Evolutionary conservation across 2,329 filamentous ascomycete genomes (phyloP).

Genomic region (Calonectria henricotiae): DNA sequence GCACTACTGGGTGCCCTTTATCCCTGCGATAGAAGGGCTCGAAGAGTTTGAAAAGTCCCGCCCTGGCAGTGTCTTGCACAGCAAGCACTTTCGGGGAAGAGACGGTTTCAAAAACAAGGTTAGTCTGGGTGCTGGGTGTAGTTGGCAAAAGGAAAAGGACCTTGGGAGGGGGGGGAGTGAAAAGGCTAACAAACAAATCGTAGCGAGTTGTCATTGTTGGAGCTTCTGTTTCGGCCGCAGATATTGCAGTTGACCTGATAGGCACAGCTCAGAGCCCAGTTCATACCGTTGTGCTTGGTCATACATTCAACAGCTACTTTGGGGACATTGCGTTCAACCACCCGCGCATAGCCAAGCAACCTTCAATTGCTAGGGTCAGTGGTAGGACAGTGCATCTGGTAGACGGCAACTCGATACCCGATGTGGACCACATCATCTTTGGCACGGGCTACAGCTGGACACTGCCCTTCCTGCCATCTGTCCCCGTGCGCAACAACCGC

Average conservation of each 20-base stretch:
- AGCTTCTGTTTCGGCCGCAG: slow-evolving; percentile 76
- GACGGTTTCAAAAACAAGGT: slow-evolving; percentile 65
- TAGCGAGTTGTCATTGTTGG: slow-evolving; percentile 75
- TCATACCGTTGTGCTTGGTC: slow-evolving; percentile 67
- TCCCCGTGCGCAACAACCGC: slow-evolving; percentile 70
- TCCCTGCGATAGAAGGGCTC: slow-evolving; percentile 67
- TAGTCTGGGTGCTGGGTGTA: slow-evolving; percentile 24
- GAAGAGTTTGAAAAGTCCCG: slow-evolving; percentile 62
- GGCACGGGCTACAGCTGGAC: slow-evolving; percentile 79
- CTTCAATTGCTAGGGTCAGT: slow-evolving; percentile 65
- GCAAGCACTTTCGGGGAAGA: slow-evolving; percentile 68
- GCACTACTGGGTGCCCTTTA: slow-evolving; percentile 73
- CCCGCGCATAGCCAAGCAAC: slow-evolving; percentile 64
- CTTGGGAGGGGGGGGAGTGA: no score
- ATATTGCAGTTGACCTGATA: slow-evolving; percentile 72
- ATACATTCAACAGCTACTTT: slow-evolving; percentile 69
- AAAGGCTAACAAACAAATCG: slow-evolving; percentile 14
- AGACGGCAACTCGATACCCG: slow-evolving; percentile 67
- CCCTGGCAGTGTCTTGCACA: slow-evolving; percentile 69
- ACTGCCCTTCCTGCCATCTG: slow-evolving; percentile 71
- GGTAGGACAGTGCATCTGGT: slow-evolving; percentile 69
- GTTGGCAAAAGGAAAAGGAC: not conserved
- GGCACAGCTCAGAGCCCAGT: slow-evolving; percentile 65
- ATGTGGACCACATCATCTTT: slow-evolving; percentile 77
- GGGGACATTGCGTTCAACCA: slow-evolving; percentile 74